These are phyloP conservation scores for Coprinopsis marcescibilis DNA, from an alignment of 768 basidiomycete species.

Conservation along the genomic window DNA sequence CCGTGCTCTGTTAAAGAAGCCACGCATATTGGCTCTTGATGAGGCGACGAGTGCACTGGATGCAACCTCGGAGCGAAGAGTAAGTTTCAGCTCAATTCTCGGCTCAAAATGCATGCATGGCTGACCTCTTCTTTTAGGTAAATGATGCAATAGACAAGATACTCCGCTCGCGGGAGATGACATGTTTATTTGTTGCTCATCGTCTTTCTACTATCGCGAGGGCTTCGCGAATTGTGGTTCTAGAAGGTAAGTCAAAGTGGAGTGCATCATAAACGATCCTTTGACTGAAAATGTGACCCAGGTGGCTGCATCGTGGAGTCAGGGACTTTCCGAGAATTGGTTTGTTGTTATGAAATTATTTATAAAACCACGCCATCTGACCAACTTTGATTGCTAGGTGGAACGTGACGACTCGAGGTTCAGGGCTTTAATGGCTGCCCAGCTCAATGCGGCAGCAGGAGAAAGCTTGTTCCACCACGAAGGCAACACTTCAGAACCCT, in stretches of 20 bases:
- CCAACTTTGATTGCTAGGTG: constrained; percentile 38
- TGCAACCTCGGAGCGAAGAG: constrained; percentile 81
- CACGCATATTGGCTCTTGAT: constrained; percentile 81
- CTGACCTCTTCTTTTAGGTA: constrained; percentile 38
- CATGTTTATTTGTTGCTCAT: constrained; percentile 87
- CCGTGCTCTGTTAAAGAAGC: constrained; percentile 83
- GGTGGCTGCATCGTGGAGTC: constrained; percentile 78
- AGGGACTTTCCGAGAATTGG: constrained; percentile 75
- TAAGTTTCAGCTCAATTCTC: constrained; percentile 24
- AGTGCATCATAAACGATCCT: too few relatives aligned
- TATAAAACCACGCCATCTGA: background rate
- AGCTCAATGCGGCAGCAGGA: constrained; percentile 51
- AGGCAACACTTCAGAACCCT: constrained; percentile 1
- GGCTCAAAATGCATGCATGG: background rate
- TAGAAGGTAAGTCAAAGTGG: constrained; percentile 61
- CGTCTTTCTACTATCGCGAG: constrained; percentile 85
- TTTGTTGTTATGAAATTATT: constrained; percentile 25
- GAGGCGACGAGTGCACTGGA: constrained; percentile 89
- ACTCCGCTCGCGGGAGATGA: constrained; percentile 70
- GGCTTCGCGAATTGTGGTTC: constrained; percentile 84
- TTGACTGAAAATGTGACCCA: constrained; percentile 18
- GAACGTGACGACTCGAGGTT: constrained; percentile 70
- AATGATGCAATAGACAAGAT: constrained; percentile 92
- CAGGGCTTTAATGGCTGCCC: constrained; percentile 84
- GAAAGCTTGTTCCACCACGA: constrained; percentile 19